A percentile compares a stretch with the other conserved stretches of the same genome.
Evolutionary conservation across 2,329 filamentous ascomycete species (phyloP).

Genomic region (Hypomyces rosellus): DNA sequence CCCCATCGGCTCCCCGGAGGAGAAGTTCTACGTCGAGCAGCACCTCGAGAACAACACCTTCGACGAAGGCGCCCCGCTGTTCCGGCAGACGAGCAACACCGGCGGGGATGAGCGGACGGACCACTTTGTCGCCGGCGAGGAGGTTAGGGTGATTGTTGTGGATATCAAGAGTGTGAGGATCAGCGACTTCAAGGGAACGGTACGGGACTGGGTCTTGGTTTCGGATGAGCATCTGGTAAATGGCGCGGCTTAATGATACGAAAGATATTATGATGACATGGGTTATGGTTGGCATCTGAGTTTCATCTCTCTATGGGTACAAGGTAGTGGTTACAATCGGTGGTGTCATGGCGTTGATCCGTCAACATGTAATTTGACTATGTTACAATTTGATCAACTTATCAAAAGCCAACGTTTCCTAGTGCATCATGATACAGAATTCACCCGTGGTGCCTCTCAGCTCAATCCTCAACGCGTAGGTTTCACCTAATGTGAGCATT

Average conservation of each 20-base stretch:
- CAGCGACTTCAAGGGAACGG: constrained; percentile 91
- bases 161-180: constrained; percentile 79
- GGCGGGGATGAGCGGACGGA: constrained; percentile 48
- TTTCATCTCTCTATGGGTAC: no score
- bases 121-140: constrained; percentile 71
- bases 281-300: no score
- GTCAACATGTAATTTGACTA: no score
- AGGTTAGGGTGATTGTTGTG: constrained; percentile 83
- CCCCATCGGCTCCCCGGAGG: constrained; percentile 68
- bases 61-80: constrained; percentile 41
- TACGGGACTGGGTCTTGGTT: constrained; percentile 65
- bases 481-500: no score
- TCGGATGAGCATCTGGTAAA: constrained; percentile 34
- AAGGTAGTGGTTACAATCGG: no score
- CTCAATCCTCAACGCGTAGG: no score
- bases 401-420: no score
- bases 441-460: no score
- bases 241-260: constrained; percentile 26
- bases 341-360: no score
- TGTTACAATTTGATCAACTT: no score
- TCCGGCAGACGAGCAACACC: constrained; percentile 30
- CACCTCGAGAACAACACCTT: constrained; percentile 94
- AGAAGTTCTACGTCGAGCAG: constrained; percentile 72
- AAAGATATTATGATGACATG: no score
- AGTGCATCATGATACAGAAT: no score